Percentiles rank a stretch among this genome's conserved stretches.
phyloP scores from a whole-genome alignment of 805 yeast species.

The Ogataea wickerhamii region DNA sequence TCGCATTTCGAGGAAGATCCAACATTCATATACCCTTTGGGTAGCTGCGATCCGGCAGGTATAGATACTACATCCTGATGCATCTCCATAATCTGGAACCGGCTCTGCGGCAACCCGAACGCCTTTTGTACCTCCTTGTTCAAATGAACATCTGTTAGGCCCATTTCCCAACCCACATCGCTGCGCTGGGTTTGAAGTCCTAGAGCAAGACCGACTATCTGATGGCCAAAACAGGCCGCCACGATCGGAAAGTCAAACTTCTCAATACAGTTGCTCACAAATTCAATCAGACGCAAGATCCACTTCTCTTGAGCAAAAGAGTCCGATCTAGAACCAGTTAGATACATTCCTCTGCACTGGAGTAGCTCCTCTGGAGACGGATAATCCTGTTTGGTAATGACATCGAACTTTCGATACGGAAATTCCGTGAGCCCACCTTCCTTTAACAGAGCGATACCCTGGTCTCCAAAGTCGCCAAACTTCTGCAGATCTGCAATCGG shows the following conservation, averaged over 20 bases:
- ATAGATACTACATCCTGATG: conserved; percentile 47
- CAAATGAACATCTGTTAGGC: conserved; percentile 47
- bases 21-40: conserved; percentile 37
- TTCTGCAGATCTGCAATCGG: conserved; percentile 29
- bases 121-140: conserved; percentile 31
- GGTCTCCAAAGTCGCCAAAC: conserved; percentile 52
- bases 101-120: conserved; percentile 6
- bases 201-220: conserved; percentile 63
- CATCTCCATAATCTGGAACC: conserved; percentile 44
- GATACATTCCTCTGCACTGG: conserved; percentile 37
- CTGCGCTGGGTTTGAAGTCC: conserved; percentile 58
- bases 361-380: conserved; percentile 25
- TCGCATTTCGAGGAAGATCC: conserved; percentile 54
- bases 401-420: conserved; percentile 35
- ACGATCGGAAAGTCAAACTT: conserved; percentile 41
- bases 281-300: conserved; percentile 39
- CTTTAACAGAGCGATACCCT: conserved; percentile 33
- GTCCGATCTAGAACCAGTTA: conserved; percentile 52
- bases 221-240: conserved; percentile 90
- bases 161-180: conserved; percentile 69
- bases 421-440: conserved; percentile 15
- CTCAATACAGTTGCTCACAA: conserved; percentile 21
- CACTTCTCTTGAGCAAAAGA: conserved; percentile 40
- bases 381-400: conserved; percentile 22
- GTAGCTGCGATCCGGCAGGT: conserved; percentile 18